Evolutionary conservation across 2,329 filamentous ascomycete genomes (phyloP), one percentile per base, ranked within the genome.

Genomic region (Neonectria ditissima): DNA sequence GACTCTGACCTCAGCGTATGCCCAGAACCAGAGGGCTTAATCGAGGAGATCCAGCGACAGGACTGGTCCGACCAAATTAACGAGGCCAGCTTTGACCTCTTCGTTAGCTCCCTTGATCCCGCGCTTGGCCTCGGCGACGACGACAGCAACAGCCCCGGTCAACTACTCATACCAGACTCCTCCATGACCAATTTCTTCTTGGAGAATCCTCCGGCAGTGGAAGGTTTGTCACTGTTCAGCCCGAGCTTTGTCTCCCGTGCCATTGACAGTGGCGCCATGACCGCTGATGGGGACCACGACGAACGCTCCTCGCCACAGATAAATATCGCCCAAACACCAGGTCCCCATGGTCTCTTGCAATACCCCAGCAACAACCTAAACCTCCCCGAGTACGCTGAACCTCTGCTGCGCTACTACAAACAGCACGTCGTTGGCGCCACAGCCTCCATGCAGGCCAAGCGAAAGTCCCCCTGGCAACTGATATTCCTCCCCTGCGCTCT

Each of bases 381-480:
- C 0, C 55, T 73, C 1, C 71, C 71, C 0, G 59, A 68, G 20
- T 63, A 77, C 41, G 70, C 76, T 2, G 71, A 70, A 6, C 56
- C 67, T 1, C 47, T 77, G 8, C 68, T 78, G 5, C 70, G 74
- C 0, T 75, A 76, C 56, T 76, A 76, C 51, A 74, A 70, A 45
- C 55, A 67, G 24, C 60, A 68, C 30, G 74, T 69, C 70, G n/a
- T 73, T 71, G 50, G 75, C 69, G 9, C 75, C 72, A 58, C 65
- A 0, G 61, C 10, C 60, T 75, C 53, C 39, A 74, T 55, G 73
- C 77, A 69, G 11, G 63, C 71, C 6, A 70, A 68, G 22, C 75
- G 75, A 2, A 81, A 80, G 56, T 81, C 80, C 0, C 81, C 81
- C 0, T 83, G 81, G 81, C 77, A 82, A 48, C 69, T 81, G 0